Conservation (phyloP, 169 alveolate species). For the Babesia divergens region DNA sequence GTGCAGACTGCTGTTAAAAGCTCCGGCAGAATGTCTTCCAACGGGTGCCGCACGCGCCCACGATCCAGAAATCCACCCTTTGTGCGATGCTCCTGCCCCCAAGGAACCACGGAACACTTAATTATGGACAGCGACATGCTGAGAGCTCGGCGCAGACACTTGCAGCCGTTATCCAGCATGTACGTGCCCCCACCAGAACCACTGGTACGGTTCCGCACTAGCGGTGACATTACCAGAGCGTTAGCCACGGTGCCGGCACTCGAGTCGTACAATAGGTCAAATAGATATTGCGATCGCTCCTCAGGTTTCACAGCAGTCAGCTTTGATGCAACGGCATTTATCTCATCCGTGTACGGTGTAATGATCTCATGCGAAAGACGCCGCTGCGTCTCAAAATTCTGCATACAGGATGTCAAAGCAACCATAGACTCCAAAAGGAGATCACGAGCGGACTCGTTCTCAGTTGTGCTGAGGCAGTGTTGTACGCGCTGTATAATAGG, state of each 20-base stretch:
- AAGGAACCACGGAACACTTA: background rate
- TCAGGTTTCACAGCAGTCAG: constrained; percentile 3
- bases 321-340: background rate
- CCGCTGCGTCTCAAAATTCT: constrained; percentile 18
- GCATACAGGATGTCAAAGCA: constrained; percentile 28
- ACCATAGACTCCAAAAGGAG: constrained; percentile 54
- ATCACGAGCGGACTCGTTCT: constrained; percentile 23
- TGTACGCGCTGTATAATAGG: constrained; percentile 32
- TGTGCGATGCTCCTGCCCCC: background rate
- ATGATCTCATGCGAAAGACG: constrained; percentile 23
- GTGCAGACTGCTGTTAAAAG: constrained; percentile 7
- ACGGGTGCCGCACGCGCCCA: constrained; percentile 1
- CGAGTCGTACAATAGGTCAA: constrained; percentile 9
- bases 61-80: background rate
- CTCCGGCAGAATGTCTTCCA: constrained; percentile 18
- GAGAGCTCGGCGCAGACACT: constrained; percentile 38
- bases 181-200: background rate
- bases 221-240: background rate
- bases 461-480: constrained; percentile 31
- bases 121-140: constrained; percentile 41
- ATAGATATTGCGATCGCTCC: constrained; percentile 10
- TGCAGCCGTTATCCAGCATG: constrained; percentile 1
- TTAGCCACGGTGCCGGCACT: background rate
- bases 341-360: constrained; percentile 31
- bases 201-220: background rate